These are phyloP conservation scores for Stachybotrys echinatus DNA, from an alignment of 2,329 filamentous ascomycete species.

Conservation along the genomic window DNA sequence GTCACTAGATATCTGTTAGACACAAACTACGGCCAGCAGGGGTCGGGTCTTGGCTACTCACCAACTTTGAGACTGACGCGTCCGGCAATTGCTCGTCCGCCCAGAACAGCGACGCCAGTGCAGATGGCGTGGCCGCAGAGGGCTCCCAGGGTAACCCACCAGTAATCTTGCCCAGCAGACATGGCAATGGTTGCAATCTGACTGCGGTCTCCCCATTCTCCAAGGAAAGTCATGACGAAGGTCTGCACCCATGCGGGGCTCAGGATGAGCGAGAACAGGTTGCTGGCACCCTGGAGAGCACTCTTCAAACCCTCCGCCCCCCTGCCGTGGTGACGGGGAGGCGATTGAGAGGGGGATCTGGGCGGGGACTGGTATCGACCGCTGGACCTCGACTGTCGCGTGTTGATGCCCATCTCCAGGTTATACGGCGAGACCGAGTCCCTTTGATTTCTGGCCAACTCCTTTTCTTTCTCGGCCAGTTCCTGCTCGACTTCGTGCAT, in stretches of 20 bases:
- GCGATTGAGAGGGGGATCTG: constrained; percentile 74
- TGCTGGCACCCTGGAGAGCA: constrained; percentile 63
- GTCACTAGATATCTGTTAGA: constrained; percentile 60
- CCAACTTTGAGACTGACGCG: constrained; percentile 92
- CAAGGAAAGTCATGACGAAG: constrained; percentile 97
- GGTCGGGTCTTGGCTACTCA: constrained; percentile 48
- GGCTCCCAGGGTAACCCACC: constrained; percentile 94
- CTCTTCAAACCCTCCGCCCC: constrained; percentile 31
- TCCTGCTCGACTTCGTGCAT: constrained; percentile 97
- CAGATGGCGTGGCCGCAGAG: constrained; percentile 82
- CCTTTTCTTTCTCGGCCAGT: constrained; percentile 87
- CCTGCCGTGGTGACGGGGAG: constrained; percentile 54
- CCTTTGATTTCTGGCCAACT: constrained; percentile 57
- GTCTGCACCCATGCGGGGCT: constrained; percentile 98
- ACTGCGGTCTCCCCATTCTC: constrained; percentile 95
- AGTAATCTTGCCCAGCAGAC: constrained; percentile 97
- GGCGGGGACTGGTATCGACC: constrained; percentile 75
- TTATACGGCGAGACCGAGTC: constrained; percentile 67
- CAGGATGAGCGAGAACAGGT: constrained; percentile 80
- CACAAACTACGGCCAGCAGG: neutral
- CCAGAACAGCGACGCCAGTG: constrained; percentile 86
- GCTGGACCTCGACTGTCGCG: constrained; percentile 65
- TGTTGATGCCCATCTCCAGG: constrained; percentile 72
- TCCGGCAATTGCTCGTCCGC: constrained; percentile 87
- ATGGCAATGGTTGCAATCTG: constrained; percentile 99